These are phyloP conservation scores for Purpureocillium lavendulum DNA, from an alignment of 2,329 filamentous ascomycete genomes.

Conservation along the genomic window DNA sequence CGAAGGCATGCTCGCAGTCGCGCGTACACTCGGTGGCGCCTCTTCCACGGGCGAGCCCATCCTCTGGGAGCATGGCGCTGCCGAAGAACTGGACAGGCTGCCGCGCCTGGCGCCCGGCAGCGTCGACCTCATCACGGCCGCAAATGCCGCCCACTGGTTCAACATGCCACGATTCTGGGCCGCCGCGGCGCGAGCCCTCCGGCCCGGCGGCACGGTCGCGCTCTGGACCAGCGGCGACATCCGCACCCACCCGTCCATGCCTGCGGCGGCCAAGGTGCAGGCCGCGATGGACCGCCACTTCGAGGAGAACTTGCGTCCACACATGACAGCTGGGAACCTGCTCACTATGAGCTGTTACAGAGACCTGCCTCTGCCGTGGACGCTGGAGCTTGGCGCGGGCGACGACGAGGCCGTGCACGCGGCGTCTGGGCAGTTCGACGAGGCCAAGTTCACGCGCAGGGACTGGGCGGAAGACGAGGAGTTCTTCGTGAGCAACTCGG, in stretches of 20 bases:
- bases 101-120: constrained; percentile 20
- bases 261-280: constrained; percentile 33
- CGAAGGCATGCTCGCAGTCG: constrained; percentile 42
- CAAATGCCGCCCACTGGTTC: constrained; percentile 50
- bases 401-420: too few relatives aligned
- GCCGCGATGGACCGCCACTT: constrained; percentile 27
- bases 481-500: constrained; percentile 15
- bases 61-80: constrained; percentile 31
- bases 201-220: constrained; percentile 45
- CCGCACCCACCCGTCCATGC: constrained; percentile 19
- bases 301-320: constrained; percentile 22
- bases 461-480: constrained; percentile 30
- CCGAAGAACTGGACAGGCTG: constrained; percentile 31
- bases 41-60: constrained; percentile 21
- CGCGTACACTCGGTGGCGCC: constrained; percentile 24
- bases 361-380: constrained; percentile 5
- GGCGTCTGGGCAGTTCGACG: constrained; percentile 28
- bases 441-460: constrained; percentile 26
- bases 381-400: too few relatives aligned
- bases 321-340: constrained; percentile 26
- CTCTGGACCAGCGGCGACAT: constrained; percentile 33
- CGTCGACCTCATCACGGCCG: constrained; percentile 43
- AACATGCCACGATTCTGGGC: constrained; percentile 42
- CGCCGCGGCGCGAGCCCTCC: constrained; percentile 34
- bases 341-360: constrained; percentile 30